A percentile compares a stretch with the other conserved stretches of the same genome.
Evolutionary conservation across 2,329 filamentous ascomycete genomes (phyloP).

Genomic region (Pyrenophora graminea): DNA sequence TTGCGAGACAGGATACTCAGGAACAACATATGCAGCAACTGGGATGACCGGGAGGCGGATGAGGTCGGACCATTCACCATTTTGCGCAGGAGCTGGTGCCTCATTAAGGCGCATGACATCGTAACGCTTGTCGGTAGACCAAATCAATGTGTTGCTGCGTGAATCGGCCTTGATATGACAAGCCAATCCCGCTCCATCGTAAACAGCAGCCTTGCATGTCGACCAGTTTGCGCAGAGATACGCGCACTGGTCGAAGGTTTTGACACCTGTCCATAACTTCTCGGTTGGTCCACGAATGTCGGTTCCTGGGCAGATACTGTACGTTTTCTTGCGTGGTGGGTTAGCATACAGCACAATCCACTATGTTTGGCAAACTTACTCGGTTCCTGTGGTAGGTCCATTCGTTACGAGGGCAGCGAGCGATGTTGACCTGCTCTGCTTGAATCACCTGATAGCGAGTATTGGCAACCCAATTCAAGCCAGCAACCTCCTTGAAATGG

Average conservation of each 20-base stretch:
- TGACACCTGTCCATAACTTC: slow-evolving; percentile 19
- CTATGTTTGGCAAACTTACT: slow-evolving; percentile 13
- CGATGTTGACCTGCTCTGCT: slow-evolving; percentile 30
- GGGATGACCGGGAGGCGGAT: slow-evolving; percentile 35
- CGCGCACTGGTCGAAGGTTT: slow-evolving; percentile 25
- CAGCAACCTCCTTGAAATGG: slow-evolving; percentile 27
- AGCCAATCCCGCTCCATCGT: slow-evolving; percentile 16
- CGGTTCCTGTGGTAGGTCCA: slow-evolving; percentile 21
- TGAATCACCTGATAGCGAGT: slow-evolving; percentile 28
- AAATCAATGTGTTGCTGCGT: slow-evolving; percentile 27
- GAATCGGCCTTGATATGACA: slow-evolving; percentile 35
- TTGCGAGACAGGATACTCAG: slow-evolving; percentile 27
- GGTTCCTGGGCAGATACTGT: slow-evolving; percentile 30
- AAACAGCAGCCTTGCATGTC: slow-evolving; percentile 30
- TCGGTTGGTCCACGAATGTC: slow-evolving; percentile 27
- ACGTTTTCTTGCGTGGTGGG: slow-evolving; percentile 18
- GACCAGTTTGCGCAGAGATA: slow-evolving; percentile 25
- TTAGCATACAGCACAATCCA: background rate
- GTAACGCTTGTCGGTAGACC: slow-evolving; percentile 35
- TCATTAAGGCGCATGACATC: slow-evolving; percentile 28
- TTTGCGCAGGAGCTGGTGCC: slow-evolving; percentile 16
- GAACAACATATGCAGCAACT: slow-evolving; percentile 35
- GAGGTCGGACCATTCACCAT: slow-evolving; percentile 33
- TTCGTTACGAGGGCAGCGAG: slow-evolving; percentile 28
- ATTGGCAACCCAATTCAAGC: slow-evolving; percentile 27